Evolutionary conservation across 2,329 filamentous ascomycete genomes (phyloP), one percentile per base, ranked within the genome.

Genomic region (Chaetomium sp.): DNA sequence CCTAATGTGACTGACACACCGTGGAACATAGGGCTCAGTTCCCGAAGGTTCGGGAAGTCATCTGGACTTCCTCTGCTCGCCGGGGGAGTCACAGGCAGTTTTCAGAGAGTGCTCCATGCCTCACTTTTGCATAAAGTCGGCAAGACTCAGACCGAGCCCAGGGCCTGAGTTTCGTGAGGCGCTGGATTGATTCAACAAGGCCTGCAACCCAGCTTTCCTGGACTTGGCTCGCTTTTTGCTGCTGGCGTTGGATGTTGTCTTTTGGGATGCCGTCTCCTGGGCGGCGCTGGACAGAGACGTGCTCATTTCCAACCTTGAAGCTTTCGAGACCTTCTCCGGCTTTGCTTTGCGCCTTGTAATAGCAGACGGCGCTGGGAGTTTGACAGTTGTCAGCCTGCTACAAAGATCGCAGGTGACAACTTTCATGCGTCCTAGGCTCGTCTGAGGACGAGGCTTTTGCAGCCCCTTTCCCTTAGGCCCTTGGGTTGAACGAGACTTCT

Each of bases 171-270:
- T 68, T 49, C 72, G 78, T 13, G 78, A 71, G 4, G 77, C 71
- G 71, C 78, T 80, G 59, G 79, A 79, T 68, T 85, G 84, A 56
- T 82, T 81, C n/a, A 90, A 78, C 49, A 90, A 74, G 58, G 87
- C 86, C 73, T 89, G 85, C n/a, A 91, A 78, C 1, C 86, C 87
- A 38, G 85, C 84, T 75, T 89, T 90, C 65, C 87, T 80, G 66
- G 79, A 84, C 76, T 87, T 90, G 35, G 87, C 85, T 57, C 87
- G 81, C 77, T 88, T 89, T 76, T 86, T 88, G 77, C 85, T 88
- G 75, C 77, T 85, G 8, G 84, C 82, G 72, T 85, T 87, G 38
- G 82, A 77, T 29, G 42, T 67, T 13, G 64, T 9, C 53, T 68
- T 70, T 29, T 64, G 66, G 3, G 64, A 60, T n/a, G 63, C n/a